Evolutionary conservation across 345 rosid genomes (phyloP).

Genomic region (Aquilaria sinensis): DNA sequence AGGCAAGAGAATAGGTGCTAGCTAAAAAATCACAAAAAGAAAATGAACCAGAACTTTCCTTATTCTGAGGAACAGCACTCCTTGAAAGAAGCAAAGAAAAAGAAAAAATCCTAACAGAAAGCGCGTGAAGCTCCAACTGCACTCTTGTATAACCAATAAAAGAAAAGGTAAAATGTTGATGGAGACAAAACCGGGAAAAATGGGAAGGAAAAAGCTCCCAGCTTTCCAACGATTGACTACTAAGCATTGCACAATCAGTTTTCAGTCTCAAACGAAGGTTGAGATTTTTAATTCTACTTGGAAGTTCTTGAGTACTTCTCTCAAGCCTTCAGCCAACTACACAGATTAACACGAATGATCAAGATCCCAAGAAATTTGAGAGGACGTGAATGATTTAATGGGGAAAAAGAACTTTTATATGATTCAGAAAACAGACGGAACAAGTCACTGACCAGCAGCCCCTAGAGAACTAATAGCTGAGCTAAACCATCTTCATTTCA

Average conservation of each 20-base stretch:
- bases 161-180: not conserved
- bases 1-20: not conserved
- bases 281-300: not conserved
- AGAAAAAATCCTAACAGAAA: conserved; percentile 13
- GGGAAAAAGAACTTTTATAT: not conserved
- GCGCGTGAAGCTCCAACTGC: conserved; percentile 4
- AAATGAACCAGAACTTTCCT: conserved; percentile 6
- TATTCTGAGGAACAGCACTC: conserved; percentile 28
- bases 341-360: not conserved
- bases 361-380: not conserved
- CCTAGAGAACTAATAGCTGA: not conserved
- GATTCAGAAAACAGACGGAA: not conserved
- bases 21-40: conserved; percentile 14
- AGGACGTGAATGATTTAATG: not conserved
- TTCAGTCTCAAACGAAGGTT: not conserved
- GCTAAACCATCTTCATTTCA: conserved; percentile 3
- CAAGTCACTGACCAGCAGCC: conserved; percentile 6
- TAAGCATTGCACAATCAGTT: not conserved
- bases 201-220: not conserved
- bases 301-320: not conserved
- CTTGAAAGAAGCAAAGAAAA: conserved; percentile 21
- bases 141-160: not conserved
- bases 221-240: not conserved
- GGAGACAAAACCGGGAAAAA: not conserved
- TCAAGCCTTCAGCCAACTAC: no score